A percentile compares a stretch with the other conserved stretches of the same genome.
Conservation (phyloP, 2,329 filamentous ascomycete species). For the Monilinia laxa region DNA sequence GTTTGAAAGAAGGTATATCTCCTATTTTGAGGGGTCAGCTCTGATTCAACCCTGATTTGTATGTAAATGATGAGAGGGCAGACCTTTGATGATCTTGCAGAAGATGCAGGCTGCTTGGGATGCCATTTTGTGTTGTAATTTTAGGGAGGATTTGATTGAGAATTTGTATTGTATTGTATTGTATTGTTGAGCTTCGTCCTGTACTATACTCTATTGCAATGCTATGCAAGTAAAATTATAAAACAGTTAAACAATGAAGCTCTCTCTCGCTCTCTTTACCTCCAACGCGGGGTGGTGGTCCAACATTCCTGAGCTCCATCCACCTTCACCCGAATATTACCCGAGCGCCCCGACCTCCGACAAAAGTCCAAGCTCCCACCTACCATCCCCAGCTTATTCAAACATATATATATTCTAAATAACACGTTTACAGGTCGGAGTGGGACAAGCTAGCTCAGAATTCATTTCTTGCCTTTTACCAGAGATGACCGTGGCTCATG, state of each 20-base stretch:
- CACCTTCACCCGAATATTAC: not conserved
- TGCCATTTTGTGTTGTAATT: not conserved
- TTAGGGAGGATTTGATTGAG: not conserved
- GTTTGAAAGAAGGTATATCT: conserved; percentile 94
- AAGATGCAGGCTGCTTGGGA: conserved; percentile 74
- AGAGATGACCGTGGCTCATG: conserved; percentile 45
- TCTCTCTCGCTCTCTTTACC: not conserved
- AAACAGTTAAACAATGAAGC: too few species aligned
- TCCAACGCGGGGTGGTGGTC: conserved; percentile 16
- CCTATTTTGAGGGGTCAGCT: conserved; percentile 51
- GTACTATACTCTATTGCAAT: not conserved
- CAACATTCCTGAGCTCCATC: conserved; percentile 12
- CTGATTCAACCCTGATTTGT: not conserved
- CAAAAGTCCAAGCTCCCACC: not conserved
- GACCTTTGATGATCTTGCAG: conserved; percentile 98
- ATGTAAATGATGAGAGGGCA: not conserved
- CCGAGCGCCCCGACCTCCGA: too few species aligned
- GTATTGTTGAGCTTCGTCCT: not conserved
- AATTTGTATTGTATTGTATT: not conserved
- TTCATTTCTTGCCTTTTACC: conserved; percentile 45
- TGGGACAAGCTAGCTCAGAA: conserved; percentile 43
- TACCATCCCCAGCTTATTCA: too few species aligned
- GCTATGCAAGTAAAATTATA: too few species aligned
- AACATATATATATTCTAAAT: conserved; percentile 26
- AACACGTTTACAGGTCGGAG: conserved; percentile 30